Conservation (phyloP, 495 filamentous ascomycete genomes). For the Cairneyella variabilis region DNA sequence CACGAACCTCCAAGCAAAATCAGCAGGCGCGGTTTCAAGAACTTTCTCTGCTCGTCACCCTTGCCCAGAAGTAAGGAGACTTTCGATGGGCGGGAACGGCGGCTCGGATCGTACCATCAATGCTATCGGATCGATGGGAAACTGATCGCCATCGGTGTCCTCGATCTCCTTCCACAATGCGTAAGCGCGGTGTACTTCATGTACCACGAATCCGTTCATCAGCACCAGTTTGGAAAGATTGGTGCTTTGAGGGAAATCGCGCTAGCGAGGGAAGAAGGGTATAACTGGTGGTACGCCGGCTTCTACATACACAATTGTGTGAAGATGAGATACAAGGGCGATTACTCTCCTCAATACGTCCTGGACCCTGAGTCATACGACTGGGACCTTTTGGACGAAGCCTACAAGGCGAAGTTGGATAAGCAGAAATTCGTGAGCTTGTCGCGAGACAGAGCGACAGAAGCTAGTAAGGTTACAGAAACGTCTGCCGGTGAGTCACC, state of each 20-base stretch:
- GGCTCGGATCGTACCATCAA: slow-evolving; percentile 88
- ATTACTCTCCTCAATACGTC: slow-evolving; percentile 78
- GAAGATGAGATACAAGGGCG: slow-evolving; percentile 89
- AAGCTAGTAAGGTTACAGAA: slow-evolving; percentile 7
- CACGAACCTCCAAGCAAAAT: slow-evolving; percentile 66
- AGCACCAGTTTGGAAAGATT: slow-evolving; percentile 82
- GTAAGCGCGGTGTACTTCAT: slow-evolving; percentile 95
- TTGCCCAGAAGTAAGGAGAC: slow-evolving; percentile 49
- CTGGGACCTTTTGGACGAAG: slow-evolving; percentile 73
- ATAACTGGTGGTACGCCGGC: slow-evolving; percentile 53
- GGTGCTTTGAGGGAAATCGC: slow-evolving; percentile 82
- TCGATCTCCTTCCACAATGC: slow-evolving; percentile 81
- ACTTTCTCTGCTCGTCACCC: slow-evolving; percentile 82
- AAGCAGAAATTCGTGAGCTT: slow-evolving; percentile 65
- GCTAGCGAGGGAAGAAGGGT: slow-evolving; percentile 69
- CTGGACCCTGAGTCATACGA: slow-evolving; percentile 71
- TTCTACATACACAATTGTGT: slow-evolving; percentile 55
- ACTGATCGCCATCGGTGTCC: slow-evolving; percentile 81
- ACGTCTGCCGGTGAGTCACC: slow-evolving; percentile 1
- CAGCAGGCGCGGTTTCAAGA: slow-evolving; percentile 64
- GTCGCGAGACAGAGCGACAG: slow-evolving; percentile 40
- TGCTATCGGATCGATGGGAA: slow-evolving; percentile 89
- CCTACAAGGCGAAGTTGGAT: slow-evolving; percentile 61
- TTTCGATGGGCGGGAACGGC: slow-evolving; percentile 46
- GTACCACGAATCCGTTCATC: slow-evolving; percentile 80